Percentiles rank a stretch among this genome's conserved stretches.
phyloP scores from a whole-genome alignment of 106 monocot species.

The Platanthera guangdongensis region DNA sequence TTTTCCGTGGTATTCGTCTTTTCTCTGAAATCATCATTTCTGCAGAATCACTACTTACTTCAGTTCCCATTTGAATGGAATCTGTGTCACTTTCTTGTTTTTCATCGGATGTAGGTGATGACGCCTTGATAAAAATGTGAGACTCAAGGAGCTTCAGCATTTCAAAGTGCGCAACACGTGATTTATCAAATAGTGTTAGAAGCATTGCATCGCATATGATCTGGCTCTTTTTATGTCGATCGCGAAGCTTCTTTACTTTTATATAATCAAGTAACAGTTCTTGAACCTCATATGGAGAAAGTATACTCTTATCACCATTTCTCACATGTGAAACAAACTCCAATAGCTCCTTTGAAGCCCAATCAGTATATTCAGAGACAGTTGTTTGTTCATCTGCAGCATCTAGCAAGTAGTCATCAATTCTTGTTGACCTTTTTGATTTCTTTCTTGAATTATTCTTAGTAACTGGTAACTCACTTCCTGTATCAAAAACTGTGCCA shows the following conservation, averaged over 20 bases:
- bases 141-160: constrained; percentile 98
- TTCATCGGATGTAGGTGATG: constrained; percentile 57
- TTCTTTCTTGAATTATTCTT: constrained; percentile 24
- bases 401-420: constrained; percentile 15
- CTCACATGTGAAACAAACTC: constrained; percentile 89
- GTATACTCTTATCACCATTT: constrained; percentile 58
- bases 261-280: constrained; percentile 86
- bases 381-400: constrained; percentile 20
- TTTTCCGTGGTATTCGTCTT: constrained; percentile 47
- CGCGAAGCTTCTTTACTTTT: constrained; percentile 74
- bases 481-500: neutral
- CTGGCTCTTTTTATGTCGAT: constrained; percentile 84
- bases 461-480: neutral
- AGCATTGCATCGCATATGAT: constrained; percentile 79
- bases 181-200: constrained; percentile 67
- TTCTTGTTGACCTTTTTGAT: constrained; percentile 21
- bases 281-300: constrained; percentile 91
- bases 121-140: constrained; percentile 63
- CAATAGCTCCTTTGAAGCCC: constrained; percentile 93
- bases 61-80: constrained; percentile 44
- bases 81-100: constrained; percentile 65
- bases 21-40: constrained; percentile 28
- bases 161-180: constrained; percentile 91
- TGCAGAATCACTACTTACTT: constrained; percentile 51
- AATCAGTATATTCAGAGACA: constrained; percentile 29